Conservation (phyloP, 495 filamentous ascomycete genomes). For the Xylaria bambusicola region DNA sequence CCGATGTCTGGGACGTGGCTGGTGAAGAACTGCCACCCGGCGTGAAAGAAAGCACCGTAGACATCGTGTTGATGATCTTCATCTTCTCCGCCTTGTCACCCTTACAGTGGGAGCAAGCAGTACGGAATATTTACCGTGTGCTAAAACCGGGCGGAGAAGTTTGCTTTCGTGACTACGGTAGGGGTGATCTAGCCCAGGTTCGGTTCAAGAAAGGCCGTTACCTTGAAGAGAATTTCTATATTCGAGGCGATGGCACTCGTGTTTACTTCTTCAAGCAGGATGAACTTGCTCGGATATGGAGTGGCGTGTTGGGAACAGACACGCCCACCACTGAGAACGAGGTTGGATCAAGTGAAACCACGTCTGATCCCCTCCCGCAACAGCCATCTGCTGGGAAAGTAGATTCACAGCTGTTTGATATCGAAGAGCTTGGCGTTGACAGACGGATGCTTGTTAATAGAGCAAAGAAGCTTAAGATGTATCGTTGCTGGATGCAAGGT, state of each 20-base stretch:
- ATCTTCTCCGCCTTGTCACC: slow-evolving; percentile 92
- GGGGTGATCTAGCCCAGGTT: slow-evolving; percentile 94
- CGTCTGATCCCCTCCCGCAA: slow-evolving; percentile 15
- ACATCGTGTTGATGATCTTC: slow-evolving; percentile 92
- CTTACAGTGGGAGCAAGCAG: slow-evolving; percentile 76
- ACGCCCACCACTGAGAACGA: slow-evolving; percentile 22
- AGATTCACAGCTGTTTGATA: slow-evolving; percentile 55
- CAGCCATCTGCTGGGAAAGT: neutral
- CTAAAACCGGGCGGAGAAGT: slow-evolving; percentile 88
- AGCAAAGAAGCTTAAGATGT: slow-evolving; percentile 91
- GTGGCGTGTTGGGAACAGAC: slow-evolving; percentile 31
- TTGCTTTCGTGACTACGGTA: slow-evolving; percentile 92
- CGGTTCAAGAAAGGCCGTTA: slow-evolving; percentile 92
- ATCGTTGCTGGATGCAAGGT: slow-evolving; percentile 95
- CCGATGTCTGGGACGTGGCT: slow-evolving; percentile 91
- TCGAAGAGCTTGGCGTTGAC: slow-evolving; percentile 78
- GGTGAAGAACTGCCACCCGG: slow-evolving; percentile 70
- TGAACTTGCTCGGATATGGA: slow-evolving; percentile 79
- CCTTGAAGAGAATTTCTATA: slow-evolving; percentile 94
- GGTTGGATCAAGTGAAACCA: slow-evolving; percentile 16
- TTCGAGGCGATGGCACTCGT: slow-evolving; percentile 90
- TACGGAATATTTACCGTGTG: slow-evolving; percentile 76
- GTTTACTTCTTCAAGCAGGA: slow-evolving; percentile 96
- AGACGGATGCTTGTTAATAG: slow-evolving; percentile 89
- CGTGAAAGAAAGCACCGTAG: slow-evolving; percentile 72